Conservation (phyloP, 83 land plant genomes). For the Diphasiastrum complanatum region DNA sequence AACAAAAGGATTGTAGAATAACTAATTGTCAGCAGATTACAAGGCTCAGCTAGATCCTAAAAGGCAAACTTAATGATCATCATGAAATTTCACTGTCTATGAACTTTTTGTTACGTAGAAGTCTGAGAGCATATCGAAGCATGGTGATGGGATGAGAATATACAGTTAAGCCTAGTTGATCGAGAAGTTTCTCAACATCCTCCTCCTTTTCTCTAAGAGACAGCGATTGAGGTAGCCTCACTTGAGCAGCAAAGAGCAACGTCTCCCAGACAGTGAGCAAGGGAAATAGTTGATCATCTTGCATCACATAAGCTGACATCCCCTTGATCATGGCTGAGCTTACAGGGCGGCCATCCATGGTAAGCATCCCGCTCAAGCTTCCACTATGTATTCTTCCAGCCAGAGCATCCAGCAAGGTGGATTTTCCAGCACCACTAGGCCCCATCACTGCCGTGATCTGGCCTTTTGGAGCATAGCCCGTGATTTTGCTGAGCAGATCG, state of each 20-base stretch:
- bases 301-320: slow-evolving; percentile 3
- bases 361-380: background rate
- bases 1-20: no score
- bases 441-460: no score
- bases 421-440: no score
- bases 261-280: slow-evolving; percentile 11
- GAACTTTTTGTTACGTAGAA: no score
- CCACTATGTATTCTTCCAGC: background rate
- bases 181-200: background rate
- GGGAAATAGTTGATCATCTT: slow-evolving; percentile 6
- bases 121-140: no score
- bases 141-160: no score
- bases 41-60: no score
- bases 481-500: slow-evolving; percentile 4
- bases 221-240: slow-evolving; percentile 1
- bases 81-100: no score
- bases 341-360: background rate
- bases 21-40: no score
- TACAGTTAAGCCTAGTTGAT: slow-evolving; percentile 1
- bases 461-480: no score
- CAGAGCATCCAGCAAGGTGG: no score
- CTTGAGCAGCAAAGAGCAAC: background rate
- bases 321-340: background rate
- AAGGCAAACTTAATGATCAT: no score
- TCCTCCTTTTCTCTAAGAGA: background rate